A percentile compares a stretch with the other conserved stretches of the same genome.
phyloP scores from a whole-genome alignment of 169 alveolate species.

The Eimeria maxima region DNA sequence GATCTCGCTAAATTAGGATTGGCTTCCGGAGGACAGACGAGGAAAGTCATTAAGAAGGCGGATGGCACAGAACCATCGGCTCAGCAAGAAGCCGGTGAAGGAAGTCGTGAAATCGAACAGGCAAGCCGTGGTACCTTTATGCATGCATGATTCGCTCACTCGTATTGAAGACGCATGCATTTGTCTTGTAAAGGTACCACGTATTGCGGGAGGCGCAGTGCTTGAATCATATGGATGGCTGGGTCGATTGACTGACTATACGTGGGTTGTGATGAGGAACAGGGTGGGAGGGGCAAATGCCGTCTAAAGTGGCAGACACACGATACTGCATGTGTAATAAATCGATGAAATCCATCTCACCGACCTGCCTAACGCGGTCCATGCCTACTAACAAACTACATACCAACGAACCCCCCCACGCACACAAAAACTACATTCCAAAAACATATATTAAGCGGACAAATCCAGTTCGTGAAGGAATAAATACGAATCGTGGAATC shows the following conservation, averaged over 20 bases:
- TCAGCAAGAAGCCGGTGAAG: slow-evolving; percentile 16
- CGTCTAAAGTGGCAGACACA: too few species aligned
- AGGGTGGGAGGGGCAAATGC: neutral
- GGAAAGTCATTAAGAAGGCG: slow-evolving; percentile 15
- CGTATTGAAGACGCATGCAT: neutral
- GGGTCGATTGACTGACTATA: neutral
- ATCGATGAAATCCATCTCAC: slow-evolving; percentile 48
- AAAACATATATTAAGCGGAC: neutral
- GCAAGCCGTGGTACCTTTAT: slow-evolving; percentile 23
- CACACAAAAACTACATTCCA: too few species aligned
- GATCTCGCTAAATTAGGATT: slow-evolving; percentile 76
- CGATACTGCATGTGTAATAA: too few species aligned
- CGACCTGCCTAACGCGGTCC: slow-evolving; percentile 33
- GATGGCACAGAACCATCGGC: neutral
- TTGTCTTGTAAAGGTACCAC: neutral
- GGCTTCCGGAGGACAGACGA: slow-evolving; percentile 58
- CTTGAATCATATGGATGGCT: neutral
- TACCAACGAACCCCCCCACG: neutral
- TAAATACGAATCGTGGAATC: neutral
- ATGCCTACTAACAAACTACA: neutral
- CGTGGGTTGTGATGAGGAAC: too few species aligned
- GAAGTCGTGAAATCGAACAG: slow-evolving; percentile 14
- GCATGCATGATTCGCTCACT: neutral
- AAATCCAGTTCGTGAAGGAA: neutral
- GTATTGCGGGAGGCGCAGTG: neutral